phyloP scores from a whole-genome alignment of 2,329 filamentous ascomycete genomes.

The Huntiella moniliformis region DNA sequence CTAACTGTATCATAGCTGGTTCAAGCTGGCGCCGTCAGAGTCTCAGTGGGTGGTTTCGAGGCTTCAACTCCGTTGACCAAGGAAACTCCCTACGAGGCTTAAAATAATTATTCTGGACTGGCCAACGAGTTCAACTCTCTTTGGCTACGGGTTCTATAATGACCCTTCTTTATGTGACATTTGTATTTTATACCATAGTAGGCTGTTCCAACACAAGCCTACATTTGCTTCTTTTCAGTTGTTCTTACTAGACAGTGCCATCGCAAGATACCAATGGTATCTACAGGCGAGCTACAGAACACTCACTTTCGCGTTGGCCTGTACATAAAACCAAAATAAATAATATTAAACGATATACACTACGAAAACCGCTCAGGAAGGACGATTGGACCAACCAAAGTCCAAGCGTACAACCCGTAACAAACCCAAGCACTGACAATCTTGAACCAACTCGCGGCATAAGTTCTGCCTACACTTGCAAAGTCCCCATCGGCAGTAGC shows the following conservation, averaged over 20 bases:
- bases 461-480: constrained; percentile 80
- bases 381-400: constrained; percentile 66
- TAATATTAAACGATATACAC: not conserved
- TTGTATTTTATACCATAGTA: constrained; percentile 5
- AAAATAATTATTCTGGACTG: not conserved
- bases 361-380: constrained; percentile 58
- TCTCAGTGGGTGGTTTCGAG: constrained; percentile 43
- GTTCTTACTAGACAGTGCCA: not conserved
- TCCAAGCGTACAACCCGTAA: constrained; percentile 89
- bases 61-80: constrained; percentile 10
- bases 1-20: constrained; percentile 45
- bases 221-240: constrained; percentile 1
- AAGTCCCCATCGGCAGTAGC: constrained; percentile 53
- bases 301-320: constrained; percentile 6
- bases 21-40: constrained; percentile 78
- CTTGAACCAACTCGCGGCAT: constrained; percentile 98
- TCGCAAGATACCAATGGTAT: no score
- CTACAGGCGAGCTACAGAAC: constrained; percentile 12
- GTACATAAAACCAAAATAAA: not conserved
- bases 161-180: constrained; percentile 1
- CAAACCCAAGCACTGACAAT: constrained; percentile 96
- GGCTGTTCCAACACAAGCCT: constrained; percentile 12
- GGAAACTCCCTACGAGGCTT: constrained; percentile 4
- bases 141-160: not conserved
- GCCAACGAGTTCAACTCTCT: constrained; percentile 8